Conservation (phyloP, 768 basidiomycete genomes). For the Clitopilus passeckerianus region DNA sequence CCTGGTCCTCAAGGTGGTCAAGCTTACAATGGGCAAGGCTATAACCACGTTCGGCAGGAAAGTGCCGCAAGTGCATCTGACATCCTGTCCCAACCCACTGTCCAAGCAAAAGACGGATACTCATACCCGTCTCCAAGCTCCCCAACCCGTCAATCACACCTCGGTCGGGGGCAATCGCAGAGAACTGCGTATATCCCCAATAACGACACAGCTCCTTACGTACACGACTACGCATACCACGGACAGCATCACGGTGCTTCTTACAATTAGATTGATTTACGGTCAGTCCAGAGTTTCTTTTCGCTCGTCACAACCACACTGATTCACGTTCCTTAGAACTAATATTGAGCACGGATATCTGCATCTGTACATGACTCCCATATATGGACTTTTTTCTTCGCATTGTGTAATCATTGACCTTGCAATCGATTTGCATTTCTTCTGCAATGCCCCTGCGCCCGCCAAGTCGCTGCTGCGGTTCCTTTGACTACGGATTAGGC, state of each 20-base stretch:
- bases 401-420: neutral
- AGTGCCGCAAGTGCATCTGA: constrained; percentile 56
- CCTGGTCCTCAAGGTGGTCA: constrained; percentile 15
- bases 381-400: neutral
- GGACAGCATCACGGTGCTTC: neutral
- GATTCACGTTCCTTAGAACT: neutral
- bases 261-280: neutral
- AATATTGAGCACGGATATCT: neutral
- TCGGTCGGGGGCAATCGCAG: constrained; percentile 13
- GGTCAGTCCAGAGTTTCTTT: neutral
- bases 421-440: neutral
- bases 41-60: constrained; percentile 46
- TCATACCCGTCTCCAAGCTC: constrained; percentile 21
- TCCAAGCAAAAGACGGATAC: constrained; percentile 39
- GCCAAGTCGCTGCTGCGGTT: no score
- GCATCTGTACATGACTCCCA: neutral
- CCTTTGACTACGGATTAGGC: no score
- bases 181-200: constrained; percentile 2
- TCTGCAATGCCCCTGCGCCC: neutral
- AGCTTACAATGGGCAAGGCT: constrained; percentile 31
- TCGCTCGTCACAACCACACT: constrained; percentile 21
- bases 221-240: neutral
- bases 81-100: constrained; percentile 43
- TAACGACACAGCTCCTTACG: neutral
- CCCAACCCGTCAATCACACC: constrained; percentile 25